phyloP scores from a whole-genome alignment of 2,329 filamentous ascomycete genomes.

The Fusarium sp. region DNA sequence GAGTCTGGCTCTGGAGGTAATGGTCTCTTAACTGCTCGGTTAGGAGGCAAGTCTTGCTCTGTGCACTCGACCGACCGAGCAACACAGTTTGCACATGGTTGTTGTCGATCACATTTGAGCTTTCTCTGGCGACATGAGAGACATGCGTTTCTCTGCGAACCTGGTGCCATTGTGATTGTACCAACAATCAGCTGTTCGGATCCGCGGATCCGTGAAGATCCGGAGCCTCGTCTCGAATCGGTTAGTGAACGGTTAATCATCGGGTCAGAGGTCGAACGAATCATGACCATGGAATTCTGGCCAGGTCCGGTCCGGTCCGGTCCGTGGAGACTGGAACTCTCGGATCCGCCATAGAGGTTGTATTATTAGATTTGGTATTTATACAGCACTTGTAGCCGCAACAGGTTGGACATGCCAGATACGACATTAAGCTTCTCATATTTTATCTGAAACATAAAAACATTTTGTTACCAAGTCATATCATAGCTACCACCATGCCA shows the following conservation, averaged over 20 bases:
- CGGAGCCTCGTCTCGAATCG: too few species aligned
- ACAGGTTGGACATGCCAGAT: background rate
- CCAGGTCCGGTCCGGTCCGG: background rate
- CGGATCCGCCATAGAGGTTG: fast-evolving
- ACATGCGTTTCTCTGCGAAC: background rate
- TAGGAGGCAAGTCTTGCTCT: background rate
- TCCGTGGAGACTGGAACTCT: background rate
- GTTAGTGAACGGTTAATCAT: background rate
- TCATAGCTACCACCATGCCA: background rate
- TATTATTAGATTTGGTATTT: background rate
- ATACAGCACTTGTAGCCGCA: background rate
- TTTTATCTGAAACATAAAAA: too few species aligned
- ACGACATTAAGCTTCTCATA: fast-evolving
- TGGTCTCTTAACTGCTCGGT: background rate
- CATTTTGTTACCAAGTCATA: background rate
- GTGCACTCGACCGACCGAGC: background rate
- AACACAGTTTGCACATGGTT: background rate
- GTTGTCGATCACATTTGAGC: background rate
- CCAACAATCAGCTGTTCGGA: background rate
- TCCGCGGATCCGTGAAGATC: background rate
- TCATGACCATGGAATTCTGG: fast-evolving
- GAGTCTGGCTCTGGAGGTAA: background rate
- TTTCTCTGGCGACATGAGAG: constrained; percentile 1
- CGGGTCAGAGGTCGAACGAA: fast-evolving
- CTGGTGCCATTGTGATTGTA: background rate